A percentile compares a stretch with the other conserved stretches of the same genome.
These are phyloP conservation scores for Picochlorum costavermella DNA, from an alignment of 139 green algal species.

Conservation along the genomic window DNA sequence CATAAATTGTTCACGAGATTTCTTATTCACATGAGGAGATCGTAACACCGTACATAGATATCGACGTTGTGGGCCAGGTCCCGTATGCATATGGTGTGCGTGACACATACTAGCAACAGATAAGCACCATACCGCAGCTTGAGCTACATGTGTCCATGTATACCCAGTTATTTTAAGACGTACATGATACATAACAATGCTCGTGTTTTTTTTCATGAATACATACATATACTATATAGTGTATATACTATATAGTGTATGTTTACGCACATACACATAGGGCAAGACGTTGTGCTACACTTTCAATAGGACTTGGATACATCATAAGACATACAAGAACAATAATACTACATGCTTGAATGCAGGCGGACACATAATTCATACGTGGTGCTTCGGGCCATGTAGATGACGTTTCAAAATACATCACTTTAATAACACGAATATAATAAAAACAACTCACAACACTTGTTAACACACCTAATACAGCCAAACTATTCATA, in stretches of 20 bases:
- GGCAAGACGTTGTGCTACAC: conserved; percentile 40
- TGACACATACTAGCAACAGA: background rate
- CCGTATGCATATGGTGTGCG: conserved; percentile 1
- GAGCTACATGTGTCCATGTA: too few species aligned
- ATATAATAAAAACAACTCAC: conserved; percentile 66
- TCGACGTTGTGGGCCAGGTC: conserved; percentile 20
- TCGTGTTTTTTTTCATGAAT: too few species aligned
- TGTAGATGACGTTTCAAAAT: conserved; percentile 53
- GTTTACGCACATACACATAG: conserved; percentile 24
- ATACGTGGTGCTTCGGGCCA: conserved; percentile 40
- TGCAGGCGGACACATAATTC: conserved; percentile 27
- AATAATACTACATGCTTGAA: conserved; percentile 35
- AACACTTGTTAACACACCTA: conserved; percentile 48
- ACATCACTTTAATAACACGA: conserved; percentile 56
- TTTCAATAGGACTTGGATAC: conserved; percentile 46
- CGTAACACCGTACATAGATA: conserved; percentile 28
- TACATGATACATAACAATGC: too few species aligned
- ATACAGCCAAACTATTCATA: conserved; percentile 44
- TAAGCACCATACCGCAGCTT: too few species aligned
- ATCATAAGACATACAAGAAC: conserved; percentile 45
- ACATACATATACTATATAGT: too few species aligned
- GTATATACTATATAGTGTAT: too few species aligned
- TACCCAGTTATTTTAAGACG: too few species aligned
- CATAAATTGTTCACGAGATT: conserved; percentile 30
- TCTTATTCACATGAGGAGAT: conserved; percentile 31